Base-by-base conservation (phyloP, 148 eudicot genomes). In the Rhododendron kiyosumense region DNA sequence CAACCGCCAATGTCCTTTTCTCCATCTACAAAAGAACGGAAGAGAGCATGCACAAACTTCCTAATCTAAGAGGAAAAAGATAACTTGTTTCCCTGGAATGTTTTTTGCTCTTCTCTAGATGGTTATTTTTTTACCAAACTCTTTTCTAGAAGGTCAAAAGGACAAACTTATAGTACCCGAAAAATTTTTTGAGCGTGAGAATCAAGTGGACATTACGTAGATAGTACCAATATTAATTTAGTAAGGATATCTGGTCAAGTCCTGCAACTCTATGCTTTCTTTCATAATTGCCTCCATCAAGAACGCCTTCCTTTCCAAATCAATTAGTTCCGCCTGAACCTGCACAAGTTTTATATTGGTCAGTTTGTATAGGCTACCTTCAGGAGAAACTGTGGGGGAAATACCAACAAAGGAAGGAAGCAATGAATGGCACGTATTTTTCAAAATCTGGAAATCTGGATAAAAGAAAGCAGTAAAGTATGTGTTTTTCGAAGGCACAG, bases 181-280 rank as follows among this genome's bases (percentile, higher is more conserved):
- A 4, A 34, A 18, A 75, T 84, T 22, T 22, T 75, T 49, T n/a
- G 36, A 59, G 34, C 20, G n/a, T 49, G 86, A 41, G 4, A 59
- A 46, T 63, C 52, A 18, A 45, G 59, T 30, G 63, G 28, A 59
- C 61, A 46, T 30, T 67, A 18, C 74, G 18, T 71, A 28, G 78
- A 36, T 7, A 67, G 24, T 41, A 67, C 10, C 26, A n/a, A 69
- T 32, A 32, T 7, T 43, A 28, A 65, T 85, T 76, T 30, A 9
- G 69, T 57, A 67, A 93, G 99, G 98, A 94, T 94, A 96, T 96
- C 85, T 94, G 54, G 92, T 89, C 85, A 94, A 83, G 57, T 93
- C 92, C 89, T 94, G 93, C 89, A 94, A 88, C 82, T 91, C 98
- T 65, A 83, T 87, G 82, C 86, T 92, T 89, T 88, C 94, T 81